Evolutionary conservation across 2,329 filamentous ascomycete genomes (phyloP), one percentile per base, ranked within the genome.

Genomic region (Penicillium brasilianum): DNA sequence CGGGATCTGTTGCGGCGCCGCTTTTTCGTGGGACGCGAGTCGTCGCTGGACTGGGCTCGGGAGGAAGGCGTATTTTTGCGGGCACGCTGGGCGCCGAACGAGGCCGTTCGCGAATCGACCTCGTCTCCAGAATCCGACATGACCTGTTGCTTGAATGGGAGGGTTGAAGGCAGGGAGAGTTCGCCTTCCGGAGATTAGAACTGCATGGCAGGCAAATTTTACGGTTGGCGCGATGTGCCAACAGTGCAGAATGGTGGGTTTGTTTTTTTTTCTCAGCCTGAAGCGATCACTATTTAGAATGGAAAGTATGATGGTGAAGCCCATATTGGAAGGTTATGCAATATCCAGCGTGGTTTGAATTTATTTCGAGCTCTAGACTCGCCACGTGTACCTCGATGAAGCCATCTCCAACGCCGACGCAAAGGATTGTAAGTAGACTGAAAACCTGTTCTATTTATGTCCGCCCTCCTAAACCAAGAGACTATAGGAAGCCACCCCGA

Each of bases 101-200:
- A 73, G 49, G 78, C 79, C 39, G 80, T 83, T 51, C 82, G 75
- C 18, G 82, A 84, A 65, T 84, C 76, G 52, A 74, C 72, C 34
- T 79, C 75, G 52, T 77, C 74, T 46, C 67, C 72, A 30, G 72
- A 70, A 32, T 69, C 66, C 52, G 70, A 25, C 72, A 74, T 75
- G 37, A 32, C 50, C 32, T 22, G 32, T 36, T 37, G 50, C 36
- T 52, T 25, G 30, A 48, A 14, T 25, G 18, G 14, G n/a, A 34
- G 39, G 28, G 28, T 36, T 32, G 39, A 36, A 11, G 30, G 30
- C 13, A 20, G 53, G 25, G 53, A 36, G 43, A 20, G 18, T 18
- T 25, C 18, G 32, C 9, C 14, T 3, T 20, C 39, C 20, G 43
- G 49, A 51, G 50, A 49, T 53, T 43, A 54, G n/a, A 14, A 55